phyloP scores from a whole-genome alignment of 768 basidiomycete genomes.

The Mycena capillaripes region DNA sequence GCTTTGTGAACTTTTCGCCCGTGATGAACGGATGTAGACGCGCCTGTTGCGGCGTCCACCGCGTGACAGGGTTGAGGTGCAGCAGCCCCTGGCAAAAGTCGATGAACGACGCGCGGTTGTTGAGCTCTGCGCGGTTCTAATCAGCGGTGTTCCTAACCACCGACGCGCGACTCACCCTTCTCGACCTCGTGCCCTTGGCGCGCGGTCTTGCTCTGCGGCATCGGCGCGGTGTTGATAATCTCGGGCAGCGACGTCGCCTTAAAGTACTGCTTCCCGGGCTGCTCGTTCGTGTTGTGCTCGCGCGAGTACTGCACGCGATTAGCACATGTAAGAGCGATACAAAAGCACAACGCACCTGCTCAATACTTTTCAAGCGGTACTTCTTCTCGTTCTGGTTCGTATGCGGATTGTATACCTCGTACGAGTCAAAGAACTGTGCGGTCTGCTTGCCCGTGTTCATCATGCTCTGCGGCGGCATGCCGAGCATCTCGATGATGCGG shows the following conservation, averaged over 20 bases:
- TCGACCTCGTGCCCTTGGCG: slow-evolving; percentile 88
- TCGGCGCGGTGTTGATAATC: slow-evolving; percentile 96
- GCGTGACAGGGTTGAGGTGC: slow-evolving; percentile 93
- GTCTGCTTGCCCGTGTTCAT: slow-evolving; percentile 97
- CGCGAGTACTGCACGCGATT: slow-evolving; percentile 79
- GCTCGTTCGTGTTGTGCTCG: slow-evolving; percentile 96
- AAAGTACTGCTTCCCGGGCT: slow-evolving; percentile 99
- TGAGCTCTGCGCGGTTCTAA: slow-evolving; percentile 76
- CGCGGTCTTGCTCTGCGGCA: slow-evolving; percentile 85
- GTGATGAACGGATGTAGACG: slow-evolving; percentile 97
- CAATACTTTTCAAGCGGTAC: slow-evolving; percentile 89
- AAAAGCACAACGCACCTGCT: slow-evolving; percentile 54
- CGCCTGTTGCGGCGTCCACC: slow-evolving; percentile 99
- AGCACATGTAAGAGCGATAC: neutral
- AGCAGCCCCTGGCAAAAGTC: slow-evolving; percentile 97
- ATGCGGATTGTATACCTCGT: slow-evolving; percentile 73
- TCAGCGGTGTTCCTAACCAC: slow-evolving; percentile 15
- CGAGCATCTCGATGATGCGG: slow-evolving; percentile 97
- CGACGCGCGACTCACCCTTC: slow-evolving; percentile 71
- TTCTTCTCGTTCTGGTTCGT: slow-evolving; percentile 83
- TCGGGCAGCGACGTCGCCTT: slow-evolving; percentile 94
- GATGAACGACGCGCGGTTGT: slow-evolving; percentile 94
- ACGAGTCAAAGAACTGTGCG: slow-evolving; percentile 91
- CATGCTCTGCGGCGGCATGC: slow-evolving; percentile 93
- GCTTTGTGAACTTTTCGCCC: slow-evolving; percentile 93